Base-by-base conservation (phyloP, 176 grass and related monocot genomes). In the Puya raimondii region DNA sequence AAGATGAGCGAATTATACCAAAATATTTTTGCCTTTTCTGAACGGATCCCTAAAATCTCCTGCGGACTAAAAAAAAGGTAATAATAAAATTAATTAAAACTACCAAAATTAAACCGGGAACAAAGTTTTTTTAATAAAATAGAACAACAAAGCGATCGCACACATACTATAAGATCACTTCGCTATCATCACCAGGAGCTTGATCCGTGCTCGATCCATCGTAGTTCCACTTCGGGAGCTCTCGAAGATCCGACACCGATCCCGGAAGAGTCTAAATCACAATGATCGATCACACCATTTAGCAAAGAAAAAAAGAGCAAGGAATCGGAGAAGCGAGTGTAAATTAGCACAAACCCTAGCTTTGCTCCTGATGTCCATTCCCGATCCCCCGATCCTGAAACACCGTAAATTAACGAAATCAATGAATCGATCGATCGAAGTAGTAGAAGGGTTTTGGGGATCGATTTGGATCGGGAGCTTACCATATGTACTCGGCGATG, bases 211-310 rank as follows among this genome's bases (percentile, higher is more conserved):
- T 75, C 2, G 72, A 75, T 51, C 72, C 72, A 17, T 75, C 72
- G 18, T 75, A 75, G 23, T 75, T 75, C 72, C 72, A 75, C 63
- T 75, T 75, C 12, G 72, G 72, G 23, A 75, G 63, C 63, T 75
- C 27, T 14, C 4, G 20, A 3, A 3, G 73, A 54, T 76, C 64
- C 2, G 15, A 6, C 11, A 54, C 73, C 14, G 64, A 26, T 6
- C 73, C 64, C 23, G 23, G 48, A 13, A 76, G 73, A 47, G 73
- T 76, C 73, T 74, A 48, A 23, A 49, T 18, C 17, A 3, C 52
- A n/a, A n/a, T n/a, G 52, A 56, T 14, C 6, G 52, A 56, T 14
- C 6, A n/a, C 12, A 2, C 5, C 12, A n/a, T 56, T 56, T 56
- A 56, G 11, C 33, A 42, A 42, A 42, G 33, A 42, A 42, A 0